These are phyloP conservation scores for Bipolaris gigantea DNA, from an alignment of 2,329 filamentous ascomycete genomes.

Conservation along the genomic window DNA sequence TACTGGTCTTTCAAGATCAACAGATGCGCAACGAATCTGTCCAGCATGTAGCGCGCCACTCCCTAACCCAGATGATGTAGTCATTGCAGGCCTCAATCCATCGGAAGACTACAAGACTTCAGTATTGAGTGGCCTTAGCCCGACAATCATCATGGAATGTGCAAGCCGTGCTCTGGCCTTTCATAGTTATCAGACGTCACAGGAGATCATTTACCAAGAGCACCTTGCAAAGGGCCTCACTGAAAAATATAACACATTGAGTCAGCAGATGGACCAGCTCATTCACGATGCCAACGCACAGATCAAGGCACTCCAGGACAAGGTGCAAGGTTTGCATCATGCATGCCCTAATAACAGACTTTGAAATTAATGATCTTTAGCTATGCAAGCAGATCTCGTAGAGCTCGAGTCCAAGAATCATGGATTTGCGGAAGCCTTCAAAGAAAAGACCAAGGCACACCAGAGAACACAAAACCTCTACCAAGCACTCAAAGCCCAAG, in stretches of 20 bases:
- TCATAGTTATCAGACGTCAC: constrained; percentile 82
- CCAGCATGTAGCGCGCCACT: constrained; percentile 75
- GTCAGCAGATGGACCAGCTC: constrained; percentile 69
- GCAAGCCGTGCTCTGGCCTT: constrained; percentile 77
- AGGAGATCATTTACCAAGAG: constrained; percentile 83
- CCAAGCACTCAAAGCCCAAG: constrained; percentile 58
- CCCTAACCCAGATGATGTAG: constrained; percentile 72
- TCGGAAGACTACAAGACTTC: constrained; percentile 90
- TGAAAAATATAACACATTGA: constrained; percentile 70
- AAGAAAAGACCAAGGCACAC: constrained; percentile 71
- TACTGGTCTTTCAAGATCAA: constrained; percentile 62
- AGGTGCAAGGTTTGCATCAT: constrained; percentile 59
- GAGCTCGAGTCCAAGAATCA: constrained; percentile 70
- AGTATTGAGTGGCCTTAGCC: constrained; percentile 78
- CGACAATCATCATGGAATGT: constrained; percentile 83
- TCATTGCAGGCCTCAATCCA: constrained; percentile 71
- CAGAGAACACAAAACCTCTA: constrained; percentile 67
- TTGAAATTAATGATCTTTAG: constrained; percentile 36
- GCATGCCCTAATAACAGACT: neutral
- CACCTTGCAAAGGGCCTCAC: constrained; percentile 70
- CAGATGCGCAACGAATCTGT: constrained; percentile 61
- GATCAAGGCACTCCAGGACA: constrained; percentile 66
- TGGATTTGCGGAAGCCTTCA: constrained; percentile 66
- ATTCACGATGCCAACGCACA: constrained; percentile 75
- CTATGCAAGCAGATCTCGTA: constrained; percentile 64